Base-by-base conservation (phyloP, 2,329 filamentous ascomycete species). In the Coniochaeta pulveracea region DNA sequence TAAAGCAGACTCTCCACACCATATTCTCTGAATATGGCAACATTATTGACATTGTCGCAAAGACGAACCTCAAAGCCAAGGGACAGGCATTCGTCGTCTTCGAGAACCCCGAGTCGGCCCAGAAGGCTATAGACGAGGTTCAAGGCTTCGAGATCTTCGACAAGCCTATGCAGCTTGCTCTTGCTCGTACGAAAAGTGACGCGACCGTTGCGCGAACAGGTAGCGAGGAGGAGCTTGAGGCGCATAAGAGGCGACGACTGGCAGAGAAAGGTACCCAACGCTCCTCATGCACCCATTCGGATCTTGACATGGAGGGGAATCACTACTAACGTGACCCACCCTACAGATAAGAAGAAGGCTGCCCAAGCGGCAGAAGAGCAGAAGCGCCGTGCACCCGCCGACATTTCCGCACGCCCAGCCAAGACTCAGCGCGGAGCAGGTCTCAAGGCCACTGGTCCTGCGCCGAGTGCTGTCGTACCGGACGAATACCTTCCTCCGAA, bases 401-500 rank as follows among this genome's bases (percentile, higher is more conserved):
- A 64, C 8, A 61, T 62, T 11, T 52, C 57, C 11, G 60, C 69
- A 12, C 59, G 51, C 17, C 73, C 80, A 0, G 62, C 72, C 35
- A 89, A 89, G 63, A 68, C 78, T 11, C 69, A 72, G n/a, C 72
- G 77, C 47, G 76, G 76, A 26, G 64, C 72, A 16, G 84, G 84
- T 21, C 73, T 89, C 61, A 93, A 93, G 55, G 74, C 83, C 5
- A 81, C 80, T 1, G 76, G 74, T 37, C 69, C 76, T 5, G 66
- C 75, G 10, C 68, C 76, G 2, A 67, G 79, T 4, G 69, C 81
- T 9, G 80, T 86, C 35, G 79, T 96, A 12, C 86, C 88, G n/a
- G 91, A 96, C 70, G 91, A 98, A 60, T 96, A 94, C 57, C 73
- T 96, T 4, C 89, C 89, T 4, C 89, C 91, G 22, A 96, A 96